These are phyloP conservation scores for Picochlorum sp. DNA, from an alignment of 139 green algal species.

Conservation along the genomic window DNA sequence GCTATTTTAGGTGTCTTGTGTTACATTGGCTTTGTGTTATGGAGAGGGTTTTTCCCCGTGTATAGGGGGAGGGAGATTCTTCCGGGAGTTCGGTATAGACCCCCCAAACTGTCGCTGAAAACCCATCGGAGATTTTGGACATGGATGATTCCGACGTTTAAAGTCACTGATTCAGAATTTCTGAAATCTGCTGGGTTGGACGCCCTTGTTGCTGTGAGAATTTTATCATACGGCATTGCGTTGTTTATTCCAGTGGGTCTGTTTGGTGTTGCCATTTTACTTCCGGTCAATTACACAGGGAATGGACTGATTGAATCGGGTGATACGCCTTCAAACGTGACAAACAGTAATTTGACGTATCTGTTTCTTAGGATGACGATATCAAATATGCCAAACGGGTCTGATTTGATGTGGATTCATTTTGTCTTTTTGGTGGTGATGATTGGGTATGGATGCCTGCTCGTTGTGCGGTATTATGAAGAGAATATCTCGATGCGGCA, in stretches of 20 bases:
- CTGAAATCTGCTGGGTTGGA: constrained; percentile 33
- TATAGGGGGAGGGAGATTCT: constrained; percentile 3
- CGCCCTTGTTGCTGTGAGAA: constrained; percentile 29
- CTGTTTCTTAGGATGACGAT: constrained; percentile 12
- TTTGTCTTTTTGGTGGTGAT: constrained; percentile 10
- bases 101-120: constrained; percentile 7
- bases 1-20: constrained; percentile 13
- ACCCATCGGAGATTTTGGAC: constrained; percentile 10
- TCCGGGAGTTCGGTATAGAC: background rate
- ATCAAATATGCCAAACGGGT: constrained; percentile 11
- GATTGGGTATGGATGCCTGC: constrained; percentile 2
- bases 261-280: constrained; percentile 5
- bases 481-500: constrained; percentile 14
- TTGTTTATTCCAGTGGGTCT: constrained; percentile 11
- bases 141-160: constrained; percentile 27
- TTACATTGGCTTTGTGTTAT: constrained; percentile 19
- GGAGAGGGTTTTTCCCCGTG: constrained; percentile 13
- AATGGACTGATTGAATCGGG: background rate
- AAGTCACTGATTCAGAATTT: constrained; percentile 19
- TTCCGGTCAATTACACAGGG: constrained; percentile 17
- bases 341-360: constrained; percentile 5
- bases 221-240: constrained; percentile 15
- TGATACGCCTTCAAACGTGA: background rate
- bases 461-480: constrained; percentile 5
- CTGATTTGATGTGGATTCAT: constrained; percentile 6